Conservation (phyloP, 768 basidiomycete genomes). For the Trametes villosa region DNA sequence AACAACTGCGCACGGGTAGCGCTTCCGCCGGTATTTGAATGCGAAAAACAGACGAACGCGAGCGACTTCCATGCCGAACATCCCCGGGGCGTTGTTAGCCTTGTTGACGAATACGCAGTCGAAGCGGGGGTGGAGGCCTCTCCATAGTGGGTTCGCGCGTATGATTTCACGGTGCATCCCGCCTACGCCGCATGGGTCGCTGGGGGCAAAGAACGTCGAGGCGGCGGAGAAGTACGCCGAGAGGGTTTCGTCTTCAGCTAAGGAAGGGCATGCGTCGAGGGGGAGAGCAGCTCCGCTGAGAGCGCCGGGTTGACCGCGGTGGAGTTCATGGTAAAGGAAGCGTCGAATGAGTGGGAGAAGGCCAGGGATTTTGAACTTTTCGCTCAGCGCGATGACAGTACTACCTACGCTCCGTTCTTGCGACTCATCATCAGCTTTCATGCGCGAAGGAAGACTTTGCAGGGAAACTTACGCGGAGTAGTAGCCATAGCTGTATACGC, state of each 20-base stretch:
- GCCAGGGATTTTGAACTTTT: neutral
- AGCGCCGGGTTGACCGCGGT: neutral
- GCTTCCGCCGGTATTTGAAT: constrained; percentile 12
- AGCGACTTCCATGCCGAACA: constrained; percentile 26
- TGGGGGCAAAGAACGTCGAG: constrained; percentile 32
- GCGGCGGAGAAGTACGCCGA: constrained; percentile 28
- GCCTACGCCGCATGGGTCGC: constrained; percentile 30
- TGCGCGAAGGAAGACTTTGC: no score
- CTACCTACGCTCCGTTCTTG: neutral
- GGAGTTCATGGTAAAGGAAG: neutral
- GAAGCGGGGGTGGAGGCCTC: neutral
- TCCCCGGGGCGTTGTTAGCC: constrained; percentile 11
- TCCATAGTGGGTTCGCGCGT: constrained; percentile 29
- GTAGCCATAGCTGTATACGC: no score
- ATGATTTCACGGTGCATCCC: constrained; percentile 36
- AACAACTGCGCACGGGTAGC: neutral
- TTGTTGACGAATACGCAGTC: constrained; percentile 32
- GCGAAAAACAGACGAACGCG: constrained; percentile 33
- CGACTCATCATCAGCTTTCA: no score
- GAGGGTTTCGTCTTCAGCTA: neutral
- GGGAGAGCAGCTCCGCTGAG: neutral
- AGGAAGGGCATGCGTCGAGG: neutral
- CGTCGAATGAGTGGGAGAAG: neutral
- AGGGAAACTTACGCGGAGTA: no score
- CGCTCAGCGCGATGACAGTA: neutral